Conservation (phyloP, 805 yeast species). For the Zygoascus biomembranicola region DNA sequence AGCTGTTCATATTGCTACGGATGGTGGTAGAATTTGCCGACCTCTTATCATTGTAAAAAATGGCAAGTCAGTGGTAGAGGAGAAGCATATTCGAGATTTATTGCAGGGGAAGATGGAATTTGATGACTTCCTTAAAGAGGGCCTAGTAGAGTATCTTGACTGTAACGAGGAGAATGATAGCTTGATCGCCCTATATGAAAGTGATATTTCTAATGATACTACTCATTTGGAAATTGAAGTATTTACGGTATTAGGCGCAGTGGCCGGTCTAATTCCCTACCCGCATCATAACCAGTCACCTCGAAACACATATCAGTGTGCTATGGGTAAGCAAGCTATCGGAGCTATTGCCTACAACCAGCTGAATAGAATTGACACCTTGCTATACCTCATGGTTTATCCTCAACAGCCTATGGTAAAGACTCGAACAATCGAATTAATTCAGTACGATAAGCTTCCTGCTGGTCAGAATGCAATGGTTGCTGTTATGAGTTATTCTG, state of each 20-base stretch:
- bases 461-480: conserved; percentile 99
- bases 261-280: conserved; percentile 85
- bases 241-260: conserved; percentile 85
- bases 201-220: conserved; percentile 44
- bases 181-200: conserved; percentile 81
- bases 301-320: conserved; percentile 98
- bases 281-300: conserved; percentile 97
- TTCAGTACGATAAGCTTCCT: conserved; percentile 91
- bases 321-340: conserved; percentile 99
- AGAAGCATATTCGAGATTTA: conserved; percentile 57
- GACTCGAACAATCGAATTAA: conserved; percentile 91
- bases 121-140: conserved; percentile 79
- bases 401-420: conserved; percentile 99
- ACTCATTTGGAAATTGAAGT: conserved; percentile 96
- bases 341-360: conserved; percentile 98
- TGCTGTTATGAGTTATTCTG: conserved; percentile 98
- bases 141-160: conserved; percentile 90
- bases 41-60: conserved; percentile 83
- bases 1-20: conserved; percentile 97
- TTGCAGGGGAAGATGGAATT: conserved; percentile 69
- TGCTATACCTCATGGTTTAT: conserved; percentile 91
- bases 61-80: conserved; percentile 61
- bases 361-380: conserved; percentile 88
- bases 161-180: conserved; percentile 97
- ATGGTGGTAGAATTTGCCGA: conserved; percentile 97